Percentiles rank a stretch among this genome's conserved stretches.
phyloP scores from a whole-genome alignment of 2,329 filamentous ascomycete species.

The Colletotrichum simmondsii region DNA sequence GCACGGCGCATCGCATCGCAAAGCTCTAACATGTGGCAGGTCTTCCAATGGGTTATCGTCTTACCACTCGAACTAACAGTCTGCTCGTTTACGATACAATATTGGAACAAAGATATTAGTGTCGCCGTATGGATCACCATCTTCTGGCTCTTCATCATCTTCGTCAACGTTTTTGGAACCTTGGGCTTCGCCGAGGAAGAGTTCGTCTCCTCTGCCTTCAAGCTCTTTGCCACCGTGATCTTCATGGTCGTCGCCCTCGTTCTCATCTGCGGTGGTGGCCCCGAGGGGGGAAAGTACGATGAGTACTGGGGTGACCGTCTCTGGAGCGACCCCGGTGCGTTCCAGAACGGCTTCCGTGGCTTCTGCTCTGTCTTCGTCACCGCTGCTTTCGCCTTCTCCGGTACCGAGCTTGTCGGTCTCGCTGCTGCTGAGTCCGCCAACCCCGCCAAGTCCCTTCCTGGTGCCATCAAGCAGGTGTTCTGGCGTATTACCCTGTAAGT shows the following conservation, averaged over 20 bases:
- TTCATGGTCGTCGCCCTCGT: conserved; percentile 72
- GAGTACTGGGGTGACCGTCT: conserved; percentile 55
- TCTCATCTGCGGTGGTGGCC: conserved; percentile 68
- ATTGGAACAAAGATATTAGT: conserved; percentile 59
- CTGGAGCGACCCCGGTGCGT: conserved; percentile 60
- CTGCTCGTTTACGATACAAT: conserved; percentile 60
- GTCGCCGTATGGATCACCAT: conserved; percentile 64
- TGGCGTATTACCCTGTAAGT: conserved; percentile 59
- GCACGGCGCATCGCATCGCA: too few species aligned
- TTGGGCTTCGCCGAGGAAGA: conserved; percentile 66
- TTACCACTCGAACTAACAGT: conserved; percentile 63
- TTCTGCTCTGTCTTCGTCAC: conserved; percentile 77
- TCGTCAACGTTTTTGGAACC: conserved; percentile 67
- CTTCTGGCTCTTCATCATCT: conserved; percentile 60
- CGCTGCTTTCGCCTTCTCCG: conserved; percentile 75
- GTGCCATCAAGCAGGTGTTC: conserved; percentile 80
- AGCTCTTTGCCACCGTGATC: conserved; percentile 66
- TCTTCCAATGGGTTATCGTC: conserved; percentile 63
- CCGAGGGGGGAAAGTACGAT: conserved; percentile 52
- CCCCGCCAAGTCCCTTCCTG: conserved; percentile 77
- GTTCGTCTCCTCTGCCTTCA: conserved; percentile 65
- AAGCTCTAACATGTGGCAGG: conserved; percentile 7
- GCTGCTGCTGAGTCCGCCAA: conserved; percentile 76
- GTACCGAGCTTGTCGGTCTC: conserved; percentile 76
- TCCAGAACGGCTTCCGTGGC: conserved; percentile 77